Evolutionary conservation across 495 filamentous ascomycete species (phyloP), one percentile per base, ranked within the genome.

Genomic region (Hypoxylon fuscum): DNA sequence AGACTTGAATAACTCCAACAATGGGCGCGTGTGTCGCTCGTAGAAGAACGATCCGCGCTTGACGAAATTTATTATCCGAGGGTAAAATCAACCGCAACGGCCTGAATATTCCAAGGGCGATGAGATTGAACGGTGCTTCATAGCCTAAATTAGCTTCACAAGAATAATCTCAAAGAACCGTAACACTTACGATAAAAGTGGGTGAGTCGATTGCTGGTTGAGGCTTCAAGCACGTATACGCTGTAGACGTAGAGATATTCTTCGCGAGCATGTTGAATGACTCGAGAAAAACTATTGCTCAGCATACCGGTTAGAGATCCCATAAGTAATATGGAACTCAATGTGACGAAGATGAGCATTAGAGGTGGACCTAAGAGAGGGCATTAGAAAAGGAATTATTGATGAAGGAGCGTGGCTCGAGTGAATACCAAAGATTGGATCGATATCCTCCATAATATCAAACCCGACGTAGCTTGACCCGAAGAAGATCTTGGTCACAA

Each of bases 251-350:
- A 93, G n/a, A 93, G 84, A 74, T 93, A 93, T 74, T 94, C 91
- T 73, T 94, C 90, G 55, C 89, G 90, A 10, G 82, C 80, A 62
- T 85, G 78, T 7, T 73, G 74, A 78, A 88, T 79, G 71, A 97
- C 92, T 71, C 90, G 91, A 35, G 88, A 90, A 64, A 97, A 86
- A 69, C 87, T 92, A 79, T 96, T 93, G 64, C 90, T 94, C 62
- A 97, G 85, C 75, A 97, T 86, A 81, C 90, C 92, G 52, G 97
- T 95, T 55, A 96, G 79, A 12, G 90, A 94, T 34, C 93, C 95
- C 63, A 96, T 88, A n/a, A 97, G 81, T 11, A 97, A 81, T 52
- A 96, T 92, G 62, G 94, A 96, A 59, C 90, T 96, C 72, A 97
- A 81, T 27, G 83, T 89, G 25, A 97, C 85, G 69, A 96, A 97